Conservation (phyloP, 352 stramenopile species). For the Phytopythium ostracodes region DNA sequence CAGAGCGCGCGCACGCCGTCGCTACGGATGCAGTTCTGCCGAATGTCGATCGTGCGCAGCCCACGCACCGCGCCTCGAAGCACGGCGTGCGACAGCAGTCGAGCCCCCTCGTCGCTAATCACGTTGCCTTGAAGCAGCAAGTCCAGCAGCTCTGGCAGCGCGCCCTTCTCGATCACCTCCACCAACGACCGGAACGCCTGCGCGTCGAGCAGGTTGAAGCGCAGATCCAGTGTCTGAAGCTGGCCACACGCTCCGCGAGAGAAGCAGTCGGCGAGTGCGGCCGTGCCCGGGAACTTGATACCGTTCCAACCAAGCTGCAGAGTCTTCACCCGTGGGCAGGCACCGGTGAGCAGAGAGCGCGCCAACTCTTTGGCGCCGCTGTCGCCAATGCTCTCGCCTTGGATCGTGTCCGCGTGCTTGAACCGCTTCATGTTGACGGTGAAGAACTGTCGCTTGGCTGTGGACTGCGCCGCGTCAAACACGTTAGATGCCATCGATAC, state of each 20-base stretch:
- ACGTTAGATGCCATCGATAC: not conserved
- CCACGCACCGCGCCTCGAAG: constrained; percentile 40
- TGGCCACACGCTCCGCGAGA: constrained; percentile 46
- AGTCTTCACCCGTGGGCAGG: constrained; percentile 50
- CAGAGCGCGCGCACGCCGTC: constrained; percentile 54
- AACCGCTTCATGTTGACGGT: constrained; percentile 73
- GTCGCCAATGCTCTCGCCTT: constrained; percentile 57
- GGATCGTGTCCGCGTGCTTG: constrained; percentile 59
- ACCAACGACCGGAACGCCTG: constrained; percentile 34
- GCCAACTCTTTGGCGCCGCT: constrained; percentile 50
- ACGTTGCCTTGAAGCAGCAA: constrained; percentile 55
- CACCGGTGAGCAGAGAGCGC: constrained; percentile 55
- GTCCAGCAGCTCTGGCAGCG: constrained; percentile 44
- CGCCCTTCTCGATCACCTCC: constrained; percentile 38
- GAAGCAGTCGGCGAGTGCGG: constrained; percentile 50
- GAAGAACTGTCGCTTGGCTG: constrained; percentile 53
- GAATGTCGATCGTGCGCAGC: constrained; percentile 46
- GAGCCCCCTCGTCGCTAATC: constrained; percentile 53
- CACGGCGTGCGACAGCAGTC: constrained; percentile 49
- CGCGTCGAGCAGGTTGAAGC: constrained; percentile 57
- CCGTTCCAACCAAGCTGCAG: constrained; percentile 67
- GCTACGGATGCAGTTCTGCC: constrained; percentile 65
- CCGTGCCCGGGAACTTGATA: constrained; percentile 51
- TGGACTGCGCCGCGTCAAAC: not conserved
- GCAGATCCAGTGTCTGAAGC: constrained; percentile 55